phyloP scores from a whole-genome alignment of 2,329 filamentous ascomycete species.

The Fusarium palustre region DNA sequence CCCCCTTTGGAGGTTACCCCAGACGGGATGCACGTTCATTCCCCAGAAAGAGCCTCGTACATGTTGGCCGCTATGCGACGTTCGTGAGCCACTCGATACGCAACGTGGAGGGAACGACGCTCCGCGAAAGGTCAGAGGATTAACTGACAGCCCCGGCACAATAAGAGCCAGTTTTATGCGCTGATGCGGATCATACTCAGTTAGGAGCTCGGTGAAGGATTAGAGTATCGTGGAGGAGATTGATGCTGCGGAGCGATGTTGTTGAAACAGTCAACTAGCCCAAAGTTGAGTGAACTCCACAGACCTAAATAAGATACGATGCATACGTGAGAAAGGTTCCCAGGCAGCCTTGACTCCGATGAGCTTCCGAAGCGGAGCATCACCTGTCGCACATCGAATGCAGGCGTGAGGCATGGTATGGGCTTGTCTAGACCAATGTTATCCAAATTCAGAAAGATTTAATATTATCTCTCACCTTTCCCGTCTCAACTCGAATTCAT shows the following conservation, averaged over 20 bases:
- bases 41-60: slow-evolving; percentile 33
- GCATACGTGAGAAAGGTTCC: slow-evolving; percentile 13
- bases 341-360: background rate
- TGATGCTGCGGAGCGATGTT: slow-evolving; percentile 16
- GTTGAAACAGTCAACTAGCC: slow-evolving; percentile 26
- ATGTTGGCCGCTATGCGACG: slow-evolving; percentile 12
- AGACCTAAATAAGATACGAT: slow-evolving; percentile 19
- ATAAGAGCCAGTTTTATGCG: slow-evolving; percentile 12
- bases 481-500: background rate
- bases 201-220: slow-evolving; percentile 32
- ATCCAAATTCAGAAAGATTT: background rate
- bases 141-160: slow-evolving; percentile 1
- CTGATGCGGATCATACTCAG: slow-evolving; percentile 30
- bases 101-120: slow-evolving; percentile 41
- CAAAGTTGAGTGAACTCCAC: slow-evolving; percentile 16
- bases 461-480: background rate
- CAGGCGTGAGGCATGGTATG: background rate
- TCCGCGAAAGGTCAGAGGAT: slow-evolving; percentile 39
- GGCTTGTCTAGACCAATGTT: background rate
- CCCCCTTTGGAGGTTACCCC: slow-evolving; percentile 40
- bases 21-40: slow-evolving; percentile 33
- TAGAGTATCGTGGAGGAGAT: slow-evolving; percentile 16
- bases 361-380: slow-evolving; percentile 1
- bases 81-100: slow-evolving; percentile 43
- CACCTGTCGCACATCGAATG: background rate